A percentile compares a stretch with the other conserved stretches of the same genome.
phyloP scores from a whole-genome alignment of 2,329 filamentous ascomycete species.

The Penicillium sp. region DNA sequence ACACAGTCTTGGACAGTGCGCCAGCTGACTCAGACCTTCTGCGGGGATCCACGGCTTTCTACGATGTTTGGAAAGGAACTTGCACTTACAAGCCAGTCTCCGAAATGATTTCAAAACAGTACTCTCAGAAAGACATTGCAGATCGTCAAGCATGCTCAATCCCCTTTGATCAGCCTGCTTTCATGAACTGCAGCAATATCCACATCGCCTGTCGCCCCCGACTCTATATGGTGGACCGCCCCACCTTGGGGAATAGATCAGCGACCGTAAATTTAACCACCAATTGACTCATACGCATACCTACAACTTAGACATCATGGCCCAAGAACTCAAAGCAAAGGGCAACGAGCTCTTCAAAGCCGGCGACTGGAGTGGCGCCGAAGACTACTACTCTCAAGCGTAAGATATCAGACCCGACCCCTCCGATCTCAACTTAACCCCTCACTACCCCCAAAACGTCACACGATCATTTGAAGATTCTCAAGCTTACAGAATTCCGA shows the following conservation, averaged over 20 bases:
- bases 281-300: neutral
- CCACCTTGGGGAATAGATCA: constrained; percentile 25
- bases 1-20: neutral
- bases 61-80: constrained; percentile 13
- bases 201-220: constrained; percentile 1
- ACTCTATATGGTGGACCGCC: constrained; percentile 18
- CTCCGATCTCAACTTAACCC: neutral
- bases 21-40: constrained; percentile 32
- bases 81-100: neutral
- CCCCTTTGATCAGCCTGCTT: neutral
- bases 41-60: constrained; percentile 38
- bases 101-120: neutral
- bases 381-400: constrained; percentile 50
- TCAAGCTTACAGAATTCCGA: neutral
- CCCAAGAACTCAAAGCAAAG: constrained; percentile 44
- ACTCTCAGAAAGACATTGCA: neutral
- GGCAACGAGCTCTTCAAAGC: constrained; percentile 49
- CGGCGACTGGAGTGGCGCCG: constrained; percentile 46
- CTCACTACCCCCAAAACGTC: neutral
- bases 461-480: neutral
- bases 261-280: constrained; percentile 7
- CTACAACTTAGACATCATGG: constrained; percentile 22
- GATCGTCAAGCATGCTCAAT: neutral
- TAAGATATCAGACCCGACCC: constrained; percentile 23
- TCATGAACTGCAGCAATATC: neutral